Evolutionary conservation across 305 asterid genomes (phyloP), one percentile per base, ranked within the genome.

Genomic region (Fraxinus nigra): DNA sequence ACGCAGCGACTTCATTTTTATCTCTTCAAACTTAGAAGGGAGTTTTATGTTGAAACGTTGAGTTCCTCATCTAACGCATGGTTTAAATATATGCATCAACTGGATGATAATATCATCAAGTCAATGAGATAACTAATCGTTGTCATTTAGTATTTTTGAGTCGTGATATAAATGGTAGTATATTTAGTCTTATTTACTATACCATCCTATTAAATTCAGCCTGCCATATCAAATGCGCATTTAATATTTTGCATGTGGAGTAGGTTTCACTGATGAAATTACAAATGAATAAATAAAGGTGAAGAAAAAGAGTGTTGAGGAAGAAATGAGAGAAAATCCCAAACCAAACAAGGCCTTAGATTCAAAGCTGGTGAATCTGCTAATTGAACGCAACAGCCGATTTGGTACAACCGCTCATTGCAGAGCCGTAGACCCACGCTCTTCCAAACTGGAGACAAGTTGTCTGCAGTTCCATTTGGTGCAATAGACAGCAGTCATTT

Each of bases 371-470:
- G 18, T 67, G 73, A 11, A 67, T 3, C 37, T 67, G 73, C 35
- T 65, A 10, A 67, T 67, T 67, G 73, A 67, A 67, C n/a, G 9
- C 73, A 67, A 67, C 73, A 10, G 73, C 73, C 73, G 73, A 28
- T 67, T 67, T 24, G 73, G 37, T 67, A 67, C 73, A 67, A 67
- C 72, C 73, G 73, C 73, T 67, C 73, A 67, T 11, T 28, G 73
- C 37, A 28, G 20, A 13, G 35, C 35, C 73, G 14, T 24, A 24
- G 37, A 11, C 18, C 73, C 73, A 67, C 73, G 73, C 37, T 18
- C 73, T 11, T 4, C 37, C 72, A 65, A 65, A 65, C 73, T 9
- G 35, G n/a, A 65, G 73, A 65, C 35, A 11, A 26, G 35, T 65
- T 26, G 73, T 26, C 37, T 65, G 73, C 37, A 65, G 34, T 65